phyloP scores from a whole-genome alignment of 106 monocot species.

The Xerophyta viscosa region DNA sequence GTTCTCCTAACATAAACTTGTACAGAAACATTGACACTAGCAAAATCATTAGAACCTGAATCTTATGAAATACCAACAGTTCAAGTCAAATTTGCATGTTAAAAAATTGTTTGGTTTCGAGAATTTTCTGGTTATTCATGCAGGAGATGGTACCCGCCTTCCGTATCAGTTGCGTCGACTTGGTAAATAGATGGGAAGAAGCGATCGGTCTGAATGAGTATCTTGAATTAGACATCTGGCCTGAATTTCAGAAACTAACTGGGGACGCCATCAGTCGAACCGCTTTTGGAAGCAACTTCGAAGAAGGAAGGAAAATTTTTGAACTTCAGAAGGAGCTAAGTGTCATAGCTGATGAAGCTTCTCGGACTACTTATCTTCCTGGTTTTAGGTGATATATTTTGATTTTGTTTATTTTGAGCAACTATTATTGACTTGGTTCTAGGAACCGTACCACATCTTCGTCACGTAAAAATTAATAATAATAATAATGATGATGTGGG shows the following conservation, averaged over 20 bases:
- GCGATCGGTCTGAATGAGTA: conserved; percentile 4
- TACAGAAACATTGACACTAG: too few species aligned
- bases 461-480: too few species aligned
- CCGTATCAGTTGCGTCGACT: conserved; percentile 21
- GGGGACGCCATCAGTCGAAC: conserved; percentile 55
- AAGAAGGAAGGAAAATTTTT: conserved; percentile 61
- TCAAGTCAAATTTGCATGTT: background rate
- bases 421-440: too few species aligned
- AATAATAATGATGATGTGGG: too few species aligned
- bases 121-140: background rate
- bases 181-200: conserved; percentile 41
- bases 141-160: conserved; percentile 61
- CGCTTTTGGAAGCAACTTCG: conserved; percentile 64
- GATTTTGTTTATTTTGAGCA: background rate
- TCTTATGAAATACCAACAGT: too few species aligned
- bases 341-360: conserved; percentile 20
- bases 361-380: conserved; percentile 20
- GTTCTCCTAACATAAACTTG: too few species aligned
- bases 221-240: conserved; percentile 58
- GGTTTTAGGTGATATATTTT: conserved; percentile 21
- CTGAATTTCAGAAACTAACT: conserved; percentile 45
- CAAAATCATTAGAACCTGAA: too few species aligned
- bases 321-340: conserved; percentile 48
- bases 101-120: background rate
- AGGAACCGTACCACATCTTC: too few species aligned